A percentile compares a stretch with the other conserved stretches of the same genome.
These are phyloP conservation scores for Solanum clarkiae DNA, from an alignment of 257 asterid species.

Conservation along the genomic window DNA sequence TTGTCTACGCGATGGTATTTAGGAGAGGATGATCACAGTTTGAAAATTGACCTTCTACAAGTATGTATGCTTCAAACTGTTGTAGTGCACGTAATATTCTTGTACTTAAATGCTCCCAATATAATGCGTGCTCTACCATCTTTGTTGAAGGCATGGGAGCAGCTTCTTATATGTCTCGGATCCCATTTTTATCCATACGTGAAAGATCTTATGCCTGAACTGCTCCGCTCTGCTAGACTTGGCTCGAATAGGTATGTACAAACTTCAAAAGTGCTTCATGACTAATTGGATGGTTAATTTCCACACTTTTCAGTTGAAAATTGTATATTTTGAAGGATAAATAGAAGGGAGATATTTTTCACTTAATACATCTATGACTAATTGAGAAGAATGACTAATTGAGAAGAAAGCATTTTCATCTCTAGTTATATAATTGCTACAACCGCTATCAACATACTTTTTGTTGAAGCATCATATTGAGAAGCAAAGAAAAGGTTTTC, in stretches of 20 bases:
- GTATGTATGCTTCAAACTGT: background rate
- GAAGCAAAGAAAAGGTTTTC: no score
- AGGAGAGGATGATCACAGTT: background rate
- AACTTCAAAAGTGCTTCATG: background rate
- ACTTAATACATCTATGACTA: no score
- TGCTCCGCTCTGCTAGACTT: background rate
- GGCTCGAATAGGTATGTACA: background rate
- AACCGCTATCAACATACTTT: no score
- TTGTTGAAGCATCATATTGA: no score
- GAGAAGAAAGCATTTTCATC: no score
- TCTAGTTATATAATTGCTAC: no score
- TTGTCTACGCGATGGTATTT: background rate
- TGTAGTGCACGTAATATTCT: no score
- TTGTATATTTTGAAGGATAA: background rate
- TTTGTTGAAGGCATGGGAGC: background rate
- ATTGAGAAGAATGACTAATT: no score
- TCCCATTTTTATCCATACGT: background rate
- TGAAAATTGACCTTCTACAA: background rate
- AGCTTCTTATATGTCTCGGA: background rate
- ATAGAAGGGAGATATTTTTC: no score
- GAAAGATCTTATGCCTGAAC: background rate
- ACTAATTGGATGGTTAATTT: background rate
- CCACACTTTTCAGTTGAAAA: background rate
- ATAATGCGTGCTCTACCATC: background rate
- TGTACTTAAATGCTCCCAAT: no score